phyloP scores from a whole-genome alignment of 345 rosid species.

The Linum usitatissimum region DNA sequence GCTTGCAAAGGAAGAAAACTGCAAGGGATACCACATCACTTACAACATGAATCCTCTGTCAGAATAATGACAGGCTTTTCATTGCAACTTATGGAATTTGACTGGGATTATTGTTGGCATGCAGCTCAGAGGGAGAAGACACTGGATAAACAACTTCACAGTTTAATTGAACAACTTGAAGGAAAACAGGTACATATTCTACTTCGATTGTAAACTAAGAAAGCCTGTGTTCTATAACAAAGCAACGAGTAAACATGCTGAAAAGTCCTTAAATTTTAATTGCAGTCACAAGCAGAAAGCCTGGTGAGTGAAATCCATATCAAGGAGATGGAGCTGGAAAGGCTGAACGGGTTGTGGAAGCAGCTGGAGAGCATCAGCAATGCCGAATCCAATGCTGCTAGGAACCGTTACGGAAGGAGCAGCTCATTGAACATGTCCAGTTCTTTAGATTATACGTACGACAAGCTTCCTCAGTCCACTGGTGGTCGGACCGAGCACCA shows the following conservation, averaged over 20 bases:
- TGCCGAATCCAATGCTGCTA: conserved; percentile 41
- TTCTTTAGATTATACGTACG: conserved; percentile 36
- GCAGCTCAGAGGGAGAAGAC: conserved; percentile 89
- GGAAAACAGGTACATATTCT: conserved; percentile 53
- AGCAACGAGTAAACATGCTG: neutral
- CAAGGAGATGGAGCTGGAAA: conserved; percentile 68
- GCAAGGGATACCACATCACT: too few species aligned
- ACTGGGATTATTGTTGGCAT: conserved; percentile 6
- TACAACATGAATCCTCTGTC: neutral
- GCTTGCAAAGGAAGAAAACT: too few species aligned
- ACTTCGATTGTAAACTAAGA: neutral
- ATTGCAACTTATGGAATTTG: conserved; percentile 6
- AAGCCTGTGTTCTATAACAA: neutral
- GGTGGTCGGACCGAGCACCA: conserved; percentile 47
- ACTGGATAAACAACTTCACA: conserved; percentile 83
- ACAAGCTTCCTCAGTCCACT: conserved; percentile 49
- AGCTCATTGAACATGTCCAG: conserved; percentile 41
- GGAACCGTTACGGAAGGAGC: conserved; percentile 66
- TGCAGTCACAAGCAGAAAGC: conserved; percentile 81
- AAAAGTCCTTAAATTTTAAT: conserved; percentile 11
- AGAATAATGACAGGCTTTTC: neutral
- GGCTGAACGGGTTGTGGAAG: conserved; percentile 53
- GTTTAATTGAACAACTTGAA: conserved; percentile 82
- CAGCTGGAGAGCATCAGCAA: conserved; percentile 40
- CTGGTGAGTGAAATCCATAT: conserved; percentile 60